Percentiles rank a stretch among this genome's conserved stretches.
Conservation (phyloP, 2,329 filamentous ascomycete species). For the Penicillium vulpinum region DNA sequence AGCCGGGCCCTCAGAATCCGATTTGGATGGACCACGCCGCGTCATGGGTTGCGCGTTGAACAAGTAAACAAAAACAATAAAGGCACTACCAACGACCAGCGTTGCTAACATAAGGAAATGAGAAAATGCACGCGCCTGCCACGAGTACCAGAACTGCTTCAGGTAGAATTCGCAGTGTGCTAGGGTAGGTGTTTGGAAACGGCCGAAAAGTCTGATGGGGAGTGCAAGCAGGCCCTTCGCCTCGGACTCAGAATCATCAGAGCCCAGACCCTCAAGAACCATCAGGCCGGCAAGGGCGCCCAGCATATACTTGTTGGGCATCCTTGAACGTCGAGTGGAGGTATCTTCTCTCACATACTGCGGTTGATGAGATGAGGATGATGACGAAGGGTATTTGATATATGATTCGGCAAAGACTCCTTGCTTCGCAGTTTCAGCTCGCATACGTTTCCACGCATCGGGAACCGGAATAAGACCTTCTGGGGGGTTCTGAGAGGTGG, state of each 20-base stretch:
- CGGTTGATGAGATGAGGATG: conserved; percentile 23
- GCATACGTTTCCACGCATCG: conserved; percentile 46
- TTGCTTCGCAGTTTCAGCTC: conserved; percentile 35
- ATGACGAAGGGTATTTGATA: conserved; percentile 27
- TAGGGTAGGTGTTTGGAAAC: conserved; percentile 25
- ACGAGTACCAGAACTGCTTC: conserved; percentile 35
- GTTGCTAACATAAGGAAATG: conserved; percentile 53
- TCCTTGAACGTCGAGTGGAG: conserved; percentile 50
- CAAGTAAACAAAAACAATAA: conserved; percentile 57
- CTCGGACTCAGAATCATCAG: conserved; percentile 62
- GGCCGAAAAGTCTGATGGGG: conserved; percentile 60
- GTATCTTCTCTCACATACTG: conserved; percentile 42
- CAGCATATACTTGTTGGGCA: conserved; percentile 78
- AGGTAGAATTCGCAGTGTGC: conserved; percentile 28
- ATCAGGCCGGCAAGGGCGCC: conserved; percentile 89
- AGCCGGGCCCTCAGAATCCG: conserved; percentile 23
- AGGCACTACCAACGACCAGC: conserved; percentile 56
- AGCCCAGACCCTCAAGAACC: conserved; percentile 80
- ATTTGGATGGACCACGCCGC: conserved; percentile 46
- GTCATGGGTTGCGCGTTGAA: conserved; percentile 60
- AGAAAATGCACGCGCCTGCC: conserved; percentile 40
- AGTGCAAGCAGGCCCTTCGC: conserved; percentile 67
- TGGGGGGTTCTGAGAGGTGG: conserved; percentile 35
- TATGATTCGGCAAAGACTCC: conserved; percentile 43
- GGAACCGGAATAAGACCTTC: conserved; percentile 48